Evolutionary conservation across 2,329 filamentous ascomycete species (phyloP).

Genomic region (Macrophomina tecta): DNA sequence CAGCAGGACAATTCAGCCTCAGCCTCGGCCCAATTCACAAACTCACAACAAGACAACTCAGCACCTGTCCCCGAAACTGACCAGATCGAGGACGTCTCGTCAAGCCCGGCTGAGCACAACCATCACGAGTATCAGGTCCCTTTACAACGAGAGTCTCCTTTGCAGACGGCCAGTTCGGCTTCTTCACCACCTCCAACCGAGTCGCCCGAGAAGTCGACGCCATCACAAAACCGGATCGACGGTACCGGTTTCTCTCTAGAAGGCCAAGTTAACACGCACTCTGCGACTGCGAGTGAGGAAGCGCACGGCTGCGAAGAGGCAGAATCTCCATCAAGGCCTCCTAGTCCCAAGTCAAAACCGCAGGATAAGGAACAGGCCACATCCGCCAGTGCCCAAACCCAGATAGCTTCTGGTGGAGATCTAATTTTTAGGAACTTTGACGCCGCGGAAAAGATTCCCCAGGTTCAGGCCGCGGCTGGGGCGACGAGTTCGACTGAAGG

Average conservation of each 20-base stretch:
- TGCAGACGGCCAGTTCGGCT: constrained; percentile 9
- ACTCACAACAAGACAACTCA: constrained; percentile 21
- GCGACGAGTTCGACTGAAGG: no score
- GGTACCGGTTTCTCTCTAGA: background rate
- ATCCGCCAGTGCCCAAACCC: background rate
- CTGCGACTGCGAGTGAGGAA: background rate
- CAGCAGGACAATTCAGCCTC: constrained; percentile 2
- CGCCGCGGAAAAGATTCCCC: background rate
- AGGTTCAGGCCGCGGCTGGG: background rate
- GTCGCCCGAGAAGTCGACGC: constrained; percentile 11
- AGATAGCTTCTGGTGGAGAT: background rate
- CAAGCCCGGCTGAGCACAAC: constrained; percentile 7
- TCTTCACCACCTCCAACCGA: constrained; percentile 14
- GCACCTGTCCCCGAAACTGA: constrained; percentile 27
- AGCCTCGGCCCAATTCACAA: constrained; percentile 12
- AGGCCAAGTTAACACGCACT: background rate
- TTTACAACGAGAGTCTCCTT: constrained; percentile 3
- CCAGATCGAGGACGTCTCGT: constrained; percentile 26
- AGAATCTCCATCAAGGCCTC: background rate
- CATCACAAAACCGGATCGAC: background rate
- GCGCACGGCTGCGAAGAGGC: background rate
- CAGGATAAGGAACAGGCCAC: background rate
- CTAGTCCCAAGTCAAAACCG: background rate
- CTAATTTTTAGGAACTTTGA: background rate
- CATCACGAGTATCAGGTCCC: constrained; percentile 1